Evolutionary conservation across 192 early-diverging fungal species (phyloP).

Genomic region (Pilaira anomala): DNA sequence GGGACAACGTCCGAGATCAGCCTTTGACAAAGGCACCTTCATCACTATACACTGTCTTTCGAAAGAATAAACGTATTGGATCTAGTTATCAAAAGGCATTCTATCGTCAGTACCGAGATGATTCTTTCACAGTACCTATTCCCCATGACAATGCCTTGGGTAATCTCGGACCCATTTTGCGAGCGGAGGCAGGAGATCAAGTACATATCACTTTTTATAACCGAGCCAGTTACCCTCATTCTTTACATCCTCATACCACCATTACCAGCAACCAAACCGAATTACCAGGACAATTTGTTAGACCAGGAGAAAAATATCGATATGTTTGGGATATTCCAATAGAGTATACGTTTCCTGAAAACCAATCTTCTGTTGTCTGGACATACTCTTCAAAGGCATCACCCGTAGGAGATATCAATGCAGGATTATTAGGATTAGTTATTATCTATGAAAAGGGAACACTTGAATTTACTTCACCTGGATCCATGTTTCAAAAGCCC

Average conservation of each 20-base stretch:
- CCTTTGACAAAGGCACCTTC: slow-evolving; percentile 23
- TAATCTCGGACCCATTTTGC: slow-evolving; percentile 37
- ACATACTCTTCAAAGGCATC: slow-evolving; percentile 31
- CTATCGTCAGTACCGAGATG: slow-evolving; percentile 38
- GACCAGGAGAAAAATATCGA: slow-evolving; percentile 22
- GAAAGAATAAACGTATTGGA: slow-evolving; percentile 31
- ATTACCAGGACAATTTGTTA: slow-evolving; percentile 13
- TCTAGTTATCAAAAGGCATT: slow-evolving; percentile 36
- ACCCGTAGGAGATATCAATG: slow-evolving; percentile 30
- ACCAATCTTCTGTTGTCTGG: slow-evolving; percentile 38
- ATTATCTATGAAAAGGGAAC: slow-evolving; percentile 36
- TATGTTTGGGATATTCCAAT: slow-evolving; percentile 40
- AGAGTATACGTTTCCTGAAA: slow-evolving; percentile 14
- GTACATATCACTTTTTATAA: slow-evolving; percentile 35
- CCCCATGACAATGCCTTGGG: slow-evolving; percentile 35
- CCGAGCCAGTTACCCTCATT: slow-evolving; percentile 23
- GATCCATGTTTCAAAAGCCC: slow-evolving; percentile 18
- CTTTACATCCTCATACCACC: slow-evolving; percentile 35
- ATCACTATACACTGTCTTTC: slow-evolving; percentile 30
- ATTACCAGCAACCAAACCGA: background rate
- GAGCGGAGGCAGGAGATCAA: slow-evolving; percentile 39
- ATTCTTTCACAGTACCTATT: slow-evolving; percentile 24
- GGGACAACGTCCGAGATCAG: slow-evolving; percentile 35
- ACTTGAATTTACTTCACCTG: slow-evolving; percentile 14
- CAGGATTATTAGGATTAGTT: slow-evolving; percentile 37